These are phyloP conservation scores for Xylaria telfairii DNA, from an alignment of 495 filamentous ascomycete species.

Conservation along the genomic window DNA sequence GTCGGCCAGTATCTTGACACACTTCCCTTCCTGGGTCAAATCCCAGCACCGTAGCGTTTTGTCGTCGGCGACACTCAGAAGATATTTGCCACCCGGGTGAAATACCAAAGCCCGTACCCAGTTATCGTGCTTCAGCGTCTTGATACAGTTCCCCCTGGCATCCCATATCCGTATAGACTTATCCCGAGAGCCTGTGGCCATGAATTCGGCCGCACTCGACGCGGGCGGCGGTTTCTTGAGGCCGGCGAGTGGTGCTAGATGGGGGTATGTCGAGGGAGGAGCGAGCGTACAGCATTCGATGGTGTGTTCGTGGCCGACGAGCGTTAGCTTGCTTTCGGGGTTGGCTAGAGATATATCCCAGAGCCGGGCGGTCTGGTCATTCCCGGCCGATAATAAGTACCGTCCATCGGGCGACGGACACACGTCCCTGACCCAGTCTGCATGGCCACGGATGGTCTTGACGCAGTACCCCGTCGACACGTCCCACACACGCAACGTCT, in stretches of 20 bases:
- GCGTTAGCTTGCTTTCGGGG: conserved; percentile 76
- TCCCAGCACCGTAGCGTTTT: conserved; percentile 97
- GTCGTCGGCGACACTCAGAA: conserved; percentile 85
- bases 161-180: conserved; percentile 95
- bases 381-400: conserved; percentile 80
- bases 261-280: conserved; percentile 75
- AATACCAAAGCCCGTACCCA: conserved; percentile 91
- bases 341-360: conserved; percentile 81
- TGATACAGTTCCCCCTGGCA: conserved; percentile 81
- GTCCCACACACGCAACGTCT: conserved; percentile 88
- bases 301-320: conserved; percentile 88
- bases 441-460: conserved; percentile 79
- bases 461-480: conserved; percentile 92
- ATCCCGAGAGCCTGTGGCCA: conserved; percentile 89
- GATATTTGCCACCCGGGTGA: conserved; percentile 92
- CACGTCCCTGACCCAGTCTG: conserved; percentile 91
- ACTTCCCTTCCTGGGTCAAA: conserved; percentile 85
- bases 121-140: conserved; percentile 90
- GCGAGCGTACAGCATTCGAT: conserved; percentile 91
- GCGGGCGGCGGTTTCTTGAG: conserved; percentile 79
- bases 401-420: conserved; percentile 81
- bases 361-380: conserved; percentile 79
- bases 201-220: conserved; percentile 81
- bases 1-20: conserved; percentile 81
- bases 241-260: conserved; percentile 81